A percentile compares a stretch with the other conserved stretches of the same genome.
phyloP scores from a whole-genome alignment of 2,329 filamentous ascomycete genomes.

The Colletotrichum sp. region DNA sequence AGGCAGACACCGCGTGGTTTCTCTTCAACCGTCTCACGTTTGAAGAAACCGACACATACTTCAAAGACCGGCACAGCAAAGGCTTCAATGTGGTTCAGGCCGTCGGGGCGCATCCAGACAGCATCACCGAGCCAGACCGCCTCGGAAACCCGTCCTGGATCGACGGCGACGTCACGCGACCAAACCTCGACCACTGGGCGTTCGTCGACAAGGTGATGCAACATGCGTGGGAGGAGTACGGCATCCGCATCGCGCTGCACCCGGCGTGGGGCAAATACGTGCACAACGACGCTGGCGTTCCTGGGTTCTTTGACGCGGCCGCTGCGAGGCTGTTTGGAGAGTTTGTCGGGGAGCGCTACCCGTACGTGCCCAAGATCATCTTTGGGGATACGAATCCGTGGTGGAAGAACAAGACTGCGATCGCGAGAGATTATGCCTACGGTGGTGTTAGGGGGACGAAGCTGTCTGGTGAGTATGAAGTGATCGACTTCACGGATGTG shows the following conservation, averaged over 20 bases:
- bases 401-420: neutral
- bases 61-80: neutral
- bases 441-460: neutral
- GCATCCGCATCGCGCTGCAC: neutral
- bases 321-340: neutral
- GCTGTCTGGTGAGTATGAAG: neutral
- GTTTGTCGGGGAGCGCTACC: neutral
- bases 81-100: neutral
- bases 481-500: neutral
- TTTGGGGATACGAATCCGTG: neutral
- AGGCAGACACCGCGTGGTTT: neutral
- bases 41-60: neutral
- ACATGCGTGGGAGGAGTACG: neutral
- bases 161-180: neutral
- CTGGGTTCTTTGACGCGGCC: neutral
- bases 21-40: neutral
- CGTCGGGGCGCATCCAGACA: neutral
- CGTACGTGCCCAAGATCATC: neutral
- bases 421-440: neutral
- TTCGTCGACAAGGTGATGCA: neutral
- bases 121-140: neutral
- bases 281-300: neutral
- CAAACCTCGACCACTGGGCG: neutral
- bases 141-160: neutral
- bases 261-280: neutral